These are phyloP conservation scores for Emmonsia crescens DNA, from an alignment of 2,329 filamentous ascomycete genomes.

Conservation along the genomic window DNA sequence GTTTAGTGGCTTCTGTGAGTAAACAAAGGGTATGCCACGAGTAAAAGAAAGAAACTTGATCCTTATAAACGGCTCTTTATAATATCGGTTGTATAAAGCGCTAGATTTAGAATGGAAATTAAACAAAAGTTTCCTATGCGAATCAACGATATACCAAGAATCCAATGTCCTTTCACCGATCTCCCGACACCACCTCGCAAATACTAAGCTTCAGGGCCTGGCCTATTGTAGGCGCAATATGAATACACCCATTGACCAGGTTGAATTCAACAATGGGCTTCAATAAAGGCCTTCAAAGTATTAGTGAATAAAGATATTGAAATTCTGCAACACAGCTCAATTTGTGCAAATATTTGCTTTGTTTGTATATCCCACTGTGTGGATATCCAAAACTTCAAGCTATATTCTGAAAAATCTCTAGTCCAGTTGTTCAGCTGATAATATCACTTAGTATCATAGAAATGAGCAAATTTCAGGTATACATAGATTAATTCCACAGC, in stretches of 20 bases:
- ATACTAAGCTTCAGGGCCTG: neutral
- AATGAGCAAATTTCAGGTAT: neutral
- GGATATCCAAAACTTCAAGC: neutral
- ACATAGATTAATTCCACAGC: no score
- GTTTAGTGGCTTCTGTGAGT: neutral
- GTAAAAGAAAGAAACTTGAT: neutral
- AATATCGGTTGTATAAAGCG: neutral
- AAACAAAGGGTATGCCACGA: neutral
- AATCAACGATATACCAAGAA: neutral
- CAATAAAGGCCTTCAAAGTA: neutral
- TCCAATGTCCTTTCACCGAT: neutral
- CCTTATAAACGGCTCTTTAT: neutral
- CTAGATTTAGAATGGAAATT: neutral
- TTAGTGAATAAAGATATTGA: neutral
- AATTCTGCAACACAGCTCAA: neutral
- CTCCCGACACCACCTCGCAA: neutral
- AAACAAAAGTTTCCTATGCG: neutral
- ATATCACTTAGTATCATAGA: neutral
- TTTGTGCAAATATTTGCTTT: neutral
- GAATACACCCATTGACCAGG: neutral
- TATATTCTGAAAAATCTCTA: neutral
- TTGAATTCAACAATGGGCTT: neutral
- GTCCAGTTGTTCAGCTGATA: neutral
- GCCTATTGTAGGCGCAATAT: neutral
- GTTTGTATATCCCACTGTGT: neutral